These are phyloP conservation scores for Entonaema liquescens DNA, from an alignment of 495 filamentous ascomycete species.

Conservation along the genomic window DNA sequence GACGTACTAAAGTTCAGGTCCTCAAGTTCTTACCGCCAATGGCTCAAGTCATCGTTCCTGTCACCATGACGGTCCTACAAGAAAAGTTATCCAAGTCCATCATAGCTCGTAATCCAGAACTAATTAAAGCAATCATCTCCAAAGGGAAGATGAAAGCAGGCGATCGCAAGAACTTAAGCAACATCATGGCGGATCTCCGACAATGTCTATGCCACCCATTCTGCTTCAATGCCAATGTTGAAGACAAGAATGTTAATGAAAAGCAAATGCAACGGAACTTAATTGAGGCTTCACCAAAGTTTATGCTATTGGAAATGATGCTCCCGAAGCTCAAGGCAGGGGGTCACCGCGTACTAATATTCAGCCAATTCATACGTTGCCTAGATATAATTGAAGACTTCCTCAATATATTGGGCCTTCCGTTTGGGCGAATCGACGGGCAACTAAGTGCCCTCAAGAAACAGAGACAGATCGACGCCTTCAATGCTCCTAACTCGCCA, in stretches of 20 bases:
- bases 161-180: constrained; percentile 83
- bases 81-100: constrained; percentile 96
- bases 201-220: constrained; percentile 97
- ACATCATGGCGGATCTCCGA: constrained; percentile 93
- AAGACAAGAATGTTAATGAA: constrained; percentile 70
- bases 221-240: constrained; percentile 86
- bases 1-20: constrained; percentile 87
- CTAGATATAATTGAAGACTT: constrained; percentile 94
- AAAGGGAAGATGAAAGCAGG: constrained; percentile 67
- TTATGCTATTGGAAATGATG: constrained; percentile 86
- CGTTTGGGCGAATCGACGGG: constrained; percentile 87
- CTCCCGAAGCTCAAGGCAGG: constrained; percentile 86
- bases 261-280: constrained; percentile 75
- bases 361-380: constrained; percentile 93
- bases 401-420: constrained; percentile 72
- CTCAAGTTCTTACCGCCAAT: constrained; percentile 90
- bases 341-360: constrained; percentile 93
- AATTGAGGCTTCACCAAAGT: constrained; percentile 90
- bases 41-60: constrained; percentile 92
- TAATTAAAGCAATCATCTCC: constrained; percentile 87
- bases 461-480: constrained; percentile 91
- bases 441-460: constrained; percentile 79
- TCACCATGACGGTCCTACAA: constrained; percentile 91
- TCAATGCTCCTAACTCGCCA: constrained; percentile 83
- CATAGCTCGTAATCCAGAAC: constrained; percentile 82